Percentiles rank a stretch among this genome's conserved stretches.
These are phyloP conservation scores for Marasmius fiardii DNA, from an alignment of 1,284 basidiomycete species.

Conservation along the genomic window DNA sequence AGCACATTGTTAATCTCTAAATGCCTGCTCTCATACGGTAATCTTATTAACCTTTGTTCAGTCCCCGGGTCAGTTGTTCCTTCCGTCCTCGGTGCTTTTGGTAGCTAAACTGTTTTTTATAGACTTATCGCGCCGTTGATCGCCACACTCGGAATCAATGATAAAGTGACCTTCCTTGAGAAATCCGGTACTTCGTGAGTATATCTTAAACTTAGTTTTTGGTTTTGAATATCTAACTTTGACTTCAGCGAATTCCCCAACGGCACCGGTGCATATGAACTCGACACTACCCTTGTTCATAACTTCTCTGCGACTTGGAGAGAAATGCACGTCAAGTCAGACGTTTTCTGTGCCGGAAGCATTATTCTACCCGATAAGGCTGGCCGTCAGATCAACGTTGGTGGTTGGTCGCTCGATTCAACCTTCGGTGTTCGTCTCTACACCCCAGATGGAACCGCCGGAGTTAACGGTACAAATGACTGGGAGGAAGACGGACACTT, in stretches of 20 bases:
- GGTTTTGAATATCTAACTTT: not conserved
- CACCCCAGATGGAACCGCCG: slow-evolving; percentile 52
- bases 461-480: slow-evolving; percentile 62
- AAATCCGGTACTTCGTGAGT: slow-evolving; percentile 48
- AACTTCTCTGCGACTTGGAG: slow-evolving; percentile 63
- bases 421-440: slow-evolving; percentile 68
- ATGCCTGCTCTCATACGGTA: not conserved
- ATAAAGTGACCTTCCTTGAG: slow-evolving; percentile 75
- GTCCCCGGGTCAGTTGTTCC: slow-evolving; percentile 40
- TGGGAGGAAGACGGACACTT: slow-evolving; percentile 60
- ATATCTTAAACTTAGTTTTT: not conserved
- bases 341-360: slow-evolving; percentile 75
- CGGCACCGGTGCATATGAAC: slow-evolving; percentile 73
- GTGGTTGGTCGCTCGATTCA: slow-evolving; percentile 58
- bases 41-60: slow-evolving; percentile 16
- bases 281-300: slow-evolving; percentile 55
- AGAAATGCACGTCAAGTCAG: slow-evolving; percentile 67
- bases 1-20: slow-evolving; percentile 13
- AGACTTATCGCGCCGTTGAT: slow-evolving; percentile 70
- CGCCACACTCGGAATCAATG: slow-evolving; percentile 71
- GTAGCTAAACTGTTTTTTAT: slow-evolving; percentile 15
- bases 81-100: not conserved
- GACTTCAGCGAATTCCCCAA: slow-evolving; percentile 43
- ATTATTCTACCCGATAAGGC: slow-evolving; percentile 70
- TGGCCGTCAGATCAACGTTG: slow-evolving; percentile 66